Evolutionary conservation across 2,329 filamentous ascomycete species (phyloP).

Genomic region (Epichloe sibirici): DNA sequence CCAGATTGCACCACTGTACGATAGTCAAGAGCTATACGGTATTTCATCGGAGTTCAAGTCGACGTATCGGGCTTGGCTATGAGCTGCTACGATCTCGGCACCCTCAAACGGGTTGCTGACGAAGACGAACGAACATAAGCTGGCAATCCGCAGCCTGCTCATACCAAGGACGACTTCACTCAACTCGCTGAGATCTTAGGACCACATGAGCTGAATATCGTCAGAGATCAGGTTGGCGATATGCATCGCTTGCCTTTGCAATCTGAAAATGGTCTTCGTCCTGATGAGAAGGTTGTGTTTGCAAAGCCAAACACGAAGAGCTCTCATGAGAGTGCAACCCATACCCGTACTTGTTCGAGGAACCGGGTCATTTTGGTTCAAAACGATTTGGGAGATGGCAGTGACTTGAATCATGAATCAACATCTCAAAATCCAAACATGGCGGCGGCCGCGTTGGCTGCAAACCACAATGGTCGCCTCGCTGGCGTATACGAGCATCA

Average conservation of each 20-base stretch:
- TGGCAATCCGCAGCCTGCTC: constrained; percentile 5
- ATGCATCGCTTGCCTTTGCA: constrained; percentile 37
- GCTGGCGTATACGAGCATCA: constrained; percentile 34
- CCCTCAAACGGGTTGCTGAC: constrained; percentile 34
- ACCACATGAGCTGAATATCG: constrained; percentile 49
- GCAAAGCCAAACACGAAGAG: not conserved
- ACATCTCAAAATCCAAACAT: not conserved
- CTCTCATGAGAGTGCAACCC: not conserved
- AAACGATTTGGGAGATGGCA: not conserved
- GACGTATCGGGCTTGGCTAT: constrained; percentile 58
- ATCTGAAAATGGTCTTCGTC: not conserved
- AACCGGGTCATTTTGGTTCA: constrained; percentile 9
- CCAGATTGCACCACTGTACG: constrained; percentile 46
- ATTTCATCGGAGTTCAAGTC: constrained; percentile 60
- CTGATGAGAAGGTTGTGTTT: constrained; percentile 4
- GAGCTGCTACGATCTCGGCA: constrained; percentile 52
- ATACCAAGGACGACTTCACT: constrained; percentile 49
- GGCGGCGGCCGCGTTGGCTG: constrained; percentile 1
- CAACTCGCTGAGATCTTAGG: constrained; percentile 59
- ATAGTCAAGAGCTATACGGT: constrained; percentile 52
- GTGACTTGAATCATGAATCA: not conserved
- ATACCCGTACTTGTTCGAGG: constrained; percentile 3
- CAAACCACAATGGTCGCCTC: constrained; percentile 15
- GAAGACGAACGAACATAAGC: constrained; percentile 4
- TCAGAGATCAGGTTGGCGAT: constrained; percentile 48